A percentile compares a stretch with the other conserved stretches of the same genome.
Conservation (phyloP, 371 early-diverging fungal species). For the Syncephalastrum monosporum region DNA sequence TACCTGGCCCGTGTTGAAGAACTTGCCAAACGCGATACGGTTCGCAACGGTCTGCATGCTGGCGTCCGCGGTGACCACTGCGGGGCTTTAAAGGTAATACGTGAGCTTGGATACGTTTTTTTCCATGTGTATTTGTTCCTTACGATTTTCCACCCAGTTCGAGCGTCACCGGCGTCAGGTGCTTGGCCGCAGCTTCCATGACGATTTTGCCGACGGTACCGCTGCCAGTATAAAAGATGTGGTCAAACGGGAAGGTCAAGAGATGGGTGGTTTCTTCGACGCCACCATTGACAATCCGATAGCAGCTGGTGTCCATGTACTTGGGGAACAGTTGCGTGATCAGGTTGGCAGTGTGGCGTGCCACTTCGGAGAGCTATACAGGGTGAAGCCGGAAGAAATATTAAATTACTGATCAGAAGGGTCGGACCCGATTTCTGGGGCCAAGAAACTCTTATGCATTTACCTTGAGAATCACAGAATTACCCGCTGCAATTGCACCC, state of each 20-base stretch:
- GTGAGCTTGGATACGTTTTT: not conserved
- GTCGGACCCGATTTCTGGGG: not conserved
- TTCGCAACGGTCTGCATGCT: conserved; percentile 67
- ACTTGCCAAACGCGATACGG: conserved; percentile 85
- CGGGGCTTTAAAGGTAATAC: conserved; percentile 51
- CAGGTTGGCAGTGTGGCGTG: conserved; percentile 62
- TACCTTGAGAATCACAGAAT: conserved; percentile 71
- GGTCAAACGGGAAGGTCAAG: conserved; percentile 70
- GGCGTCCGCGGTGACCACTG: conserved; percentile 63
- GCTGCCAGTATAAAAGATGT: conserved; percentile 88
- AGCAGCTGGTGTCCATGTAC: conserved; percentile 69
- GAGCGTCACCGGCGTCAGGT: conserved; percentile 70
- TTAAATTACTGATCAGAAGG: not conserved
- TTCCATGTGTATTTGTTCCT: not conserved
- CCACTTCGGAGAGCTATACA: conserved; percentile 69
- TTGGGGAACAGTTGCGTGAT: conserved; percentile 62
- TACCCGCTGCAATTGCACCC: conserved; percentile 88
- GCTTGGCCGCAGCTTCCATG: conserved; percentile 70
- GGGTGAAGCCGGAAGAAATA: too few relatives aligned
- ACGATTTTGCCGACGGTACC: conserved; percentile 74
- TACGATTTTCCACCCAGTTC: conserved; percentile 83
- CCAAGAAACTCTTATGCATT: not conserved
- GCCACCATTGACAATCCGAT: conserved; percentile 77
- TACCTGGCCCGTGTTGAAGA: conserved; percentile 83
- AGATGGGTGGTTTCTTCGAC: conserved; percentile 73